Base-by-base conservation (phyloP, 225 moss, liverwort and hornwort genomes). In the Physcomitrellopsis africana region DNA sequence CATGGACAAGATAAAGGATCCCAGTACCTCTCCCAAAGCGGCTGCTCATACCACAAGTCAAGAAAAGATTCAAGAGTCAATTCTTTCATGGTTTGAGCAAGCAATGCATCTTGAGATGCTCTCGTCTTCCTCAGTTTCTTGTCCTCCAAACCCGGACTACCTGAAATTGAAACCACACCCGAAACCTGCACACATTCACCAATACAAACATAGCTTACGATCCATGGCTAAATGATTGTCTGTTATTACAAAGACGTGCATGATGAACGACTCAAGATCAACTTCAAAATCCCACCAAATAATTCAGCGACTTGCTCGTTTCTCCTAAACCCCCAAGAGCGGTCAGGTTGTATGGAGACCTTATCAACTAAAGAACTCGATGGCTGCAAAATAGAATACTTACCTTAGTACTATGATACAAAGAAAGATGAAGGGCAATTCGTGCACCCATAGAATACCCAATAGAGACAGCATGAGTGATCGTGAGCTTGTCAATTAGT, bases 381-480 rank as follows among this genome's bases (percentile, higher is more conserved):
- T 11, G n/a, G 60, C 18, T 32, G 11, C 0, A 37, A n/a, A 16
- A 7, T 37, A 10, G 22, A 54, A 19, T 17, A 22, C 23, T 10
- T 81, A 99, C 99, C 90, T 80, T 79, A 46, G 88, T 48, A 77
- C 79, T 80, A 60, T 89, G 79, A 64, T 69, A 80, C 61, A 91
- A 57, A 32, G 95, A 90, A 78, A 93, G 85, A 53, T 89, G 80
- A 41, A 99, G 77, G 58, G 93, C 92, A 74, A 95, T 83, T 49
- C 99, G 88, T 51, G 93, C 99, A 69, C 99, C 99, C 99, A 99
- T 91, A 7, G 99, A 99, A 77, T 99, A 99, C 42, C 99, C 99
- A n/a, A 99, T 81, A 26, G 92, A 88, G 69, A 93, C 85, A 26
- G 85, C 72, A 20, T 79, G 60, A 43, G 76, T 74, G 55, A 48